Conservation (phyloP, 805 yeast species). For the Candida oleophila region DNA sequence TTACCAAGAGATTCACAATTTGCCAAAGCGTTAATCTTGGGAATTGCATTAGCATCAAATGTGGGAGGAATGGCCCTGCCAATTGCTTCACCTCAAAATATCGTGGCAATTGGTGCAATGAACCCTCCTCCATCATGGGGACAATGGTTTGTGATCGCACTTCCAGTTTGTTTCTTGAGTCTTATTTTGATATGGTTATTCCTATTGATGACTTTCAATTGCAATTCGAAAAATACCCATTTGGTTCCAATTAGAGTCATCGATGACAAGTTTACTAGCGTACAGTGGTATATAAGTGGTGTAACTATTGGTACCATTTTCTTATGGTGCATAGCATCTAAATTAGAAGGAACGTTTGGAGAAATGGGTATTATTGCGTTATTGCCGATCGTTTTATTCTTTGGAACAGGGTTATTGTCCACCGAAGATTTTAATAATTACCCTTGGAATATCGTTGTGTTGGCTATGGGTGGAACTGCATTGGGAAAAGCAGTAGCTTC, state of each 20-base stretch:
- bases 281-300: slow-evolving; percentile 71
- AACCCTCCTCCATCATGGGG: slow-evolving; percentile 56
- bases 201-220: slow-evolving; percentile 55
- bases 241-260: slow-evolving; percentile 58
- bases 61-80: slow-evolving; percentile 58
- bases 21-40: slow-evolving; percentile 41
- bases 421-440: slow-evolving; percentile 94
- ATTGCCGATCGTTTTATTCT: slow-evolving; percentile 84
- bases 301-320: slow-evolving; percentile 73
- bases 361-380: slow-evolving; percentile 97
- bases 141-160: slow-evolving; percentile 52
- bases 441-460: slow-evolving; percentile 92
- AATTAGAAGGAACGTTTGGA: slow-evolving; percentile 72
- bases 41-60: slow-evolving; percentile 52
- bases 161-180: slow-evolving; percentile 45
- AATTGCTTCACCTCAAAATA: slow-evolving; percentile 54
- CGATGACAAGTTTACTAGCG: slow-evolving; percentile 63
- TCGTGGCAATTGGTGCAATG: slow-evolving; percentile 53
- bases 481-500: slow-evolving; percentile 93
- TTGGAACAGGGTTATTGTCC: slow-evolving; percentile 83
- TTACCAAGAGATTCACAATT: slow-evolving; percentile 42
- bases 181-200: slow-evolving; percentile 46
- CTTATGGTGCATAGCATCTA: slow-evolving; percentile 87
- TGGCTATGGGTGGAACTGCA: slow-evolving; percentile 98
- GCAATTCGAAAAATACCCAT: slow-evolving; percentile 44